Conservation (phyloP, 1,139 yeast genomes). For the Blastobotrys apis region DNA sequence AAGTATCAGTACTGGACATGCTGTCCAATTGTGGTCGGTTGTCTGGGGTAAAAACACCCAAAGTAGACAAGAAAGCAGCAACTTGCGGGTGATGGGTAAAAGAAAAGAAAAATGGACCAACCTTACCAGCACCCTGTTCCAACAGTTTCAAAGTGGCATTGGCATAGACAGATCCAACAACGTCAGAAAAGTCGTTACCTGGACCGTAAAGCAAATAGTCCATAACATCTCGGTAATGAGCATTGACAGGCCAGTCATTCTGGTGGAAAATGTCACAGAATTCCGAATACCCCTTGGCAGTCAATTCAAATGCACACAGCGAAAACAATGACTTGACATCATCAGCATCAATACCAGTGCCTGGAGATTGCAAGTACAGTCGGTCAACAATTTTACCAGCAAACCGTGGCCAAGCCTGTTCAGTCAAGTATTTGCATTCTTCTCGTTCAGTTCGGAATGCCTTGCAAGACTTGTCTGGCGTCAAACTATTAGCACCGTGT, state of each 20-base stretch:
- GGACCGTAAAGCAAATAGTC: slow-evolving; percentile 51
- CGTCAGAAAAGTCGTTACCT: slow-evolving; percentile 40
- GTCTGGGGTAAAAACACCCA: slow-evolving; percentile 39
- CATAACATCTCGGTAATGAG: slow-evolving; percentile 11
- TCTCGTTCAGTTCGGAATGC: background rate
- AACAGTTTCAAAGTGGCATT: slow-evolving; percentile 48
- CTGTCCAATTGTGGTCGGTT: background rate
- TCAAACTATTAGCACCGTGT: slow-evolving; percentile 15
- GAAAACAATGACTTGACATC: slow-evolving; percentile 32
- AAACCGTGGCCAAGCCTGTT: slow-evolving; percentile 1
- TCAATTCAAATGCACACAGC: slow-evolving; percentile 54
- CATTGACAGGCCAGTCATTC: slow-evolving; percentile 35
- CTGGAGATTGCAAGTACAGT: slow-evolving; percentile 3
- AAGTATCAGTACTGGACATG: slow-evolving; percentile 5
- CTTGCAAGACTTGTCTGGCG: slow-evolving; percentile 14
- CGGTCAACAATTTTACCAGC: slow-evolving; percentile 11
- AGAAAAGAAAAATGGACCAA: slow-evolving; percentile 30
- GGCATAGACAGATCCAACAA: slow-evolving; percentile 47
- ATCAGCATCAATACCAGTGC: background rate
- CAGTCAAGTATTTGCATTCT: background rate
- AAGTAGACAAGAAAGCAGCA: slow-evolving; percentile 42
- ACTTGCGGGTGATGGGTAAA: slow-evolving; percentile 56
- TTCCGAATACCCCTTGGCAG: slow-evolving; percentile 45
- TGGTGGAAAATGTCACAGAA: slow-evolving; percentile 50
- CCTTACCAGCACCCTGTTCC: slow-evolving; percentile 34